Evolutionary conservation across 140 eudicot species (phyloP).

Genomic region (Anethum foeniculum): DNA sequence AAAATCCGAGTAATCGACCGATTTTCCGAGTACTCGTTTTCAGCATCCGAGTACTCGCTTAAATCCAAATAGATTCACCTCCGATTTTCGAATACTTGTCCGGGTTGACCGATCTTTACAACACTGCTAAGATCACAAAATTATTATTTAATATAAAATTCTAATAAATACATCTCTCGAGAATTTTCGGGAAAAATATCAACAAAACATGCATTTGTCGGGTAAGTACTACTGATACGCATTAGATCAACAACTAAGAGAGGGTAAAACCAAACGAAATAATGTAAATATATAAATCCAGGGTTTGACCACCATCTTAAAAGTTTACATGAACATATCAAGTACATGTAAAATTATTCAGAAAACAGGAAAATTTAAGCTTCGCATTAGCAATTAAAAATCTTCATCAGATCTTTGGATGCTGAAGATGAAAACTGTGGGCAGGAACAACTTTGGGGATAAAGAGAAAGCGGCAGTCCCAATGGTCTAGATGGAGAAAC

Average conservation of each 20-base stretch:
- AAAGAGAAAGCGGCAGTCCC: conserved; percentile 42
- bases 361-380: conserved; percentile 27
- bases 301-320: neutral
- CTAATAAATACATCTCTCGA: too few species aligned
- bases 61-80: too few species aligned
- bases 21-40: too few species aligned
- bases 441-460: conserved; percentile 48
- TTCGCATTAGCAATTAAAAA: conserved; percentile 60
- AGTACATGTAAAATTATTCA: conserved; percentile 21
- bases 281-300: neutral
- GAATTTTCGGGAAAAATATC: too few species aligned
- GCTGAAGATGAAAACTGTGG: conserved; percentile 51
- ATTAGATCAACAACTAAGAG: neutral
- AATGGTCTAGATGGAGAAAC: conserved; percentile 37
- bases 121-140: too few species aligned
- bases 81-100: too few species aligned
- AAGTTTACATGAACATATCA: conserved; percentile 4
- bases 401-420: conserved; percentile 64
- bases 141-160: too few species aligned
- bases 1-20: too few species aligned
- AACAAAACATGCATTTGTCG: too few species aligned
- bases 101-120: too few species aligned
- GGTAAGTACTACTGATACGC: too few species aligned
- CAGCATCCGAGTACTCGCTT: too few species aligned
- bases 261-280: neutral